A percentile compares a stretch with the other conserved stretches of the same genome.
Conservation (phyloP, 176 grass and related monocot species). For the Bothriochloa decipiens region DNA sequence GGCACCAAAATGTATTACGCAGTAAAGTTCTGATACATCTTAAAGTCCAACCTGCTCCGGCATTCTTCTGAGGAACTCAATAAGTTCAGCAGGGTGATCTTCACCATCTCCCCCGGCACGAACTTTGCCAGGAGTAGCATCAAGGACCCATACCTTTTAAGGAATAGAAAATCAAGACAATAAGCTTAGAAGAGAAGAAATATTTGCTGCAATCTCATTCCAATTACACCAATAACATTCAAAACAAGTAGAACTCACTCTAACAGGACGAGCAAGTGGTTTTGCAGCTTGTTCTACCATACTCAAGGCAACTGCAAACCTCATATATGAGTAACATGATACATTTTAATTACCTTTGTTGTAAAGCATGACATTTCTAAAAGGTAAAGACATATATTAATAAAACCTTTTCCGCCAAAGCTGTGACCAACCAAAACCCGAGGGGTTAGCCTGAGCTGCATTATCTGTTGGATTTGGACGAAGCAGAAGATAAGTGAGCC, state of each 20-base stretch:
- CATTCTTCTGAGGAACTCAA: slow-evolving; percentile 79
- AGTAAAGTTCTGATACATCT: neutral
- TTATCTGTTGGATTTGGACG: slow-evolving; percentile 58
- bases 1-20: neutral
- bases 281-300: slow-evolving; percentile 99
- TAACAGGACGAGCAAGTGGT: slow-evolving; percentile 89
- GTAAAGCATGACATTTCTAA: neutral
- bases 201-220: neutral
- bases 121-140: slow-evolving; percentile 96
- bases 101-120: slow-evolving; percentile 85
- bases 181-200: slow-evolving; percentile 1
- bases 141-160: slow-evolving; percentile 94
- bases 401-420: slow-evolving; percentile 97
- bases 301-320: slow-evolving; percentile 82
- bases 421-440: slow-evolving; percentile 96
- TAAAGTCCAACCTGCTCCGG: slow-evolving; percentile 57
- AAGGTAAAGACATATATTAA: neutral
- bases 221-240: neutral
- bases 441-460: slow-evolving; percentile 84
- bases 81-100: slow-evolving; percentile 96
- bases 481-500: slow-evolving; percentile 24
- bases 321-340: neutral
- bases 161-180: slow-evolving; percentile 28
- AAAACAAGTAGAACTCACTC: slow-evolving; percentile 52
- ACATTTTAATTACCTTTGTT: slow-evolving; percentile 14